Conservation (phyloP, 1,139 yeast genomes). For the Kurtzmaniella quercitrusa region DNA sequence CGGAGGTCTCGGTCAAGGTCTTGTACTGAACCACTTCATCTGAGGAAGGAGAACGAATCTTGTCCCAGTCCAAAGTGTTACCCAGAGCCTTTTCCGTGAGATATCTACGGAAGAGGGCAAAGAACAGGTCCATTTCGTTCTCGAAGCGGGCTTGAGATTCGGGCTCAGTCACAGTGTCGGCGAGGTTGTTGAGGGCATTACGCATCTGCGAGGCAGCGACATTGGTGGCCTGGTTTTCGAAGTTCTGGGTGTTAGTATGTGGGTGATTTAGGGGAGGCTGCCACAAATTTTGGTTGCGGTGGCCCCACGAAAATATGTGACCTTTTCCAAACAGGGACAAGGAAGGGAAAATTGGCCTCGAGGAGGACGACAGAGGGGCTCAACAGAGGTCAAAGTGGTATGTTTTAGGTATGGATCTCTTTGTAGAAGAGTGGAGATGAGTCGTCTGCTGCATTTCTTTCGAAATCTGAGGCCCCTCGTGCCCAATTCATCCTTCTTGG, state of each 20-base stretch:
- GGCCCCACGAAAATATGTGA: too few species aligned
- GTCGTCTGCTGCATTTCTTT: too few species aligned
- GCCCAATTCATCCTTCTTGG: too few species aligned
- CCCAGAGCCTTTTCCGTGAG: constrained; percentile 86
- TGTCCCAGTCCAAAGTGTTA: constrained; percentile 86
- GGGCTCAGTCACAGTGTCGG: constrained; percentile 69
- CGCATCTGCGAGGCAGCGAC: constrained; percentile 98
- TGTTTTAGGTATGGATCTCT: too few species aligned
- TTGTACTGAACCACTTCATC: constrained; percentile 85
- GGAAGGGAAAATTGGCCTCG: too few species aligned
- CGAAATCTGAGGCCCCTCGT: too few species aligned
- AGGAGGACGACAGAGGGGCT: too few species aligned
- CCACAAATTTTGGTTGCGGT: too few species aligned
- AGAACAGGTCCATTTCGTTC: constrained; percentile 91
- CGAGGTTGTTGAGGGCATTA: constrained; percentile 84
- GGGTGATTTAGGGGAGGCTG: too few species aligned
- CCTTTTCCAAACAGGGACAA: too few species aligned
- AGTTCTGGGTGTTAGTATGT: constrained; percentile 53
- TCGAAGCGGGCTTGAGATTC: constrained; percentile 65
- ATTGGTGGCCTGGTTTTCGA: constrained; percentile 91
- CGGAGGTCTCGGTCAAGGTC: constrained; percentile 35
- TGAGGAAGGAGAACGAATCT: constrained; percentile 81
- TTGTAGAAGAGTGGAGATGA: too few species aligned
- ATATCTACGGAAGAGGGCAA: constrained; percentile 89
- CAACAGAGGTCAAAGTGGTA: too few species aligned